Evolutionary conservation across 192 early-diverging fungal species (phyloP), one percentile per base, ranked within the genome.

Genomic region (Backusella sp.): DNA sequence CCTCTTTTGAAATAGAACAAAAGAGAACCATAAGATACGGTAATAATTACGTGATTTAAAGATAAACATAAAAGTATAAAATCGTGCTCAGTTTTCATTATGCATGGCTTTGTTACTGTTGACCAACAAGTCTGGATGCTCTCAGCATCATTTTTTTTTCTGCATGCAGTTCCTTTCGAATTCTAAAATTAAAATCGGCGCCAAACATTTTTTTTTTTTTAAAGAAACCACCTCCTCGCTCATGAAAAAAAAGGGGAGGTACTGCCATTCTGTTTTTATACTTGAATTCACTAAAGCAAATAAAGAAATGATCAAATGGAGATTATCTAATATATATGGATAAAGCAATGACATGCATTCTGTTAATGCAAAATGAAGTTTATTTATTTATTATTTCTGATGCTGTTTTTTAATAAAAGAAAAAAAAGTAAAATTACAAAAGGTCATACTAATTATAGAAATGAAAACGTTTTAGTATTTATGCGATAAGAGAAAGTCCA

Each of bases 141-240:
- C 46, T 49, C 19, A 44, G 53, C 21, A 26, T 23, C 21, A 3
- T 59, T 59, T 7, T 32, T 32, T 32, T 26, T 3, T 21, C 21
- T 59, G 53, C 53, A 59, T 59, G 53, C 23, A 59, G 7, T 59
- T 59, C 11, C 23, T 26, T 11, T 59, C 9, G 53, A 59, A 59
- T 59, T 23, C 46, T 59, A 59, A 59, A 59, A 59, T 59, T 59
- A 59, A 59, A 59, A 59, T 26, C 53, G 53, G 53, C 23, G n/a
- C 23, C 53, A 59, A 59, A 59, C 23, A 23, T 21, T 8, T n/a
- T n/a, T 59, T 56, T 23, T 23, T 3, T 59, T 11, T 32, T 32
- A 32, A 59, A 23, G 3, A 11, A 21, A 21, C 21, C 21, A 9
- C 23, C 26, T 28, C 26, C 21, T 26, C 56, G 4, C 3, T 28